Conservation (phyloP, 352 stramenopile genomes). For the Globisporangium orthogonon region DNA sequence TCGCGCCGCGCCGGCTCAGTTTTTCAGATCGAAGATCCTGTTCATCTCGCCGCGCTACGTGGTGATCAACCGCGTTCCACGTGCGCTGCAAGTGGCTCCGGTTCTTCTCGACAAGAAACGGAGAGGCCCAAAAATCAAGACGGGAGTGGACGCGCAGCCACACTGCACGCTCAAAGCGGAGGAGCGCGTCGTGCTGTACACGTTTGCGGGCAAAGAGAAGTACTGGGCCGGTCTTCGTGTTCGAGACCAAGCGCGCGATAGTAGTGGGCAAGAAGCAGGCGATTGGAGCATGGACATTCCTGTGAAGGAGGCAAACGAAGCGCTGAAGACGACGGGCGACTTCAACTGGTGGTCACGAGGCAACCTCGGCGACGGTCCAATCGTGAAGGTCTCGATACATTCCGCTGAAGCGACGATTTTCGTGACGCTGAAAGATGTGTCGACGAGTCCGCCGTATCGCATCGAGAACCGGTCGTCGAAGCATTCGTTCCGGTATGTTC, state of each 20-base stretch:
- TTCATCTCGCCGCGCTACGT: conserved; percentile 74
- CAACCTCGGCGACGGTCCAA: conserved; percentile 60
- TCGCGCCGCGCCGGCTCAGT: conserved; percentile 70
- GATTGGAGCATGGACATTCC: conserved; percentile 58
- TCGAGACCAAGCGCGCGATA: conserved; percentile 50
- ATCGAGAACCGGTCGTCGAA: conserved; percentile 84
- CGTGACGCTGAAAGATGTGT: conserved; percentile 61
- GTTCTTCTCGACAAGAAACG: conserved; percentile 78
- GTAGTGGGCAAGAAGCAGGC: conserved; percentile 28
- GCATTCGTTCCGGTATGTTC: conserved; percentile 68
- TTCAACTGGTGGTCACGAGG: conserved; percentile 65
- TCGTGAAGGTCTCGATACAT: conserved; percentile 59
- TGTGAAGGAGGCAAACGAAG: conserved; percentile 24
- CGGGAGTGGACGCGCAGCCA: conserved; percentile 15
- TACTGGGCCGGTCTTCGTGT: conserved; percentile 57
- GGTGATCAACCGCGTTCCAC: conserved; percentile 55
- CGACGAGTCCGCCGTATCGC: conserved; percentile 55
- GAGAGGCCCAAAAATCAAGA: conserved; percentile 24
- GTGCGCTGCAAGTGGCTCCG: conserved; percentile 61
- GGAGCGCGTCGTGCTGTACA: conserved; percentile 60
- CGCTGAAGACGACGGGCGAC: conserved; percentile 29
- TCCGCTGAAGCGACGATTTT: conserved; percentile 67
- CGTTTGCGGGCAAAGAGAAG: conserved; percentile 62
- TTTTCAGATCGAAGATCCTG: conserved; percentile 79
- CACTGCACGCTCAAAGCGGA: conserved; percentile 45